These are phyloP conservation scores for Crucihimalaya himalaica DNA, from an alignment of 345 rosid genomes.

Conservation along the genomic window DNA sequence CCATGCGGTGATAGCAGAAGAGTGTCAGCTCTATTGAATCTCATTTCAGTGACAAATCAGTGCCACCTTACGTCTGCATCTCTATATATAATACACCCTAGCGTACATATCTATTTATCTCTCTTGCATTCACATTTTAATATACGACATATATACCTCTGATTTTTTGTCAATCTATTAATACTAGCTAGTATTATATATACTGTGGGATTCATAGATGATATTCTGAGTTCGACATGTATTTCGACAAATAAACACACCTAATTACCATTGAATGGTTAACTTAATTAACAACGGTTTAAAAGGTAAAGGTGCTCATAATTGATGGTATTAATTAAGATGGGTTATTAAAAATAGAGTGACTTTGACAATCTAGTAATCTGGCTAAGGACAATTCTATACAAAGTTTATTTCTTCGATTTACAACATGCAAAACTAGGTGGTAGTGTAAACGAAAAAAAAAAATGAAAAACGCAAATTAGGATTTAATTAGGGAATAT, in stretches of 20 bases:
- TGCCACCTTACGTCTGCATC: slow-evolving; percentile 35
- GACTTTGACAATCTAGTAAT: neutral
- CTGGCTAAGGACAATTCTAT: slow-evolving; percentile 12
- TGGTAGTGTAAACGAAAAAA: neutral
- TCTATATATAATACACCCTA: slow-evolving; percentile 15
- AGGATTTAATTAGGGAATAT: slow-evolving; percentile 30
- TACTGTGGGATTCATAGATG: too few species aligned
- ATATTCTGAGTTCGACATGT: too few species aligned
- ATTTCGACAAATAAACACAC: neutral
- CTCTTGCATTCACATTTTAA: slow-evolving; percentile 4
- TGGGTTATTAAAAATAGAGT: neutral
- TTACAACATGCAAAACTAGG: slow-evolving; percentile 36
- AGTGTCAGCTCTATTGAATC: slow-evolving; percentile 50
- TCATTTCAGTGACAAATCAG: slow-evolving; percentile 37
- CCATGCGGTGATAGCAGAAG: slow-evolving; percentile 38
- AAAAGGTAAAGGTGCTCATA: neutral
- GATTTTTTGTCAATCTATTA: too few species aligned
- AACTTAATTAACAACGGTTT: too few species aligned
- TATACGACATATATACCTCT: too few species aligned
- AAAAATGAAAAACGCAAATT: neutral
- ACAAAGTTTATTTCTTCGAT: slow-evolving; percentile 34
- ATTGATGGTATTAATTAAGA: neutral
- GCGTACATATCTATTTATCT: slow-evolving; percentile 29
- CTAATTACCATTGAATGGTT: neutral
- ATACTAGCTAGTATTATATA: too few species aligned